Base-by-base conservation (phyloP, 495 filamentous ascomycete species). In the Tuber indicum region DNA sequence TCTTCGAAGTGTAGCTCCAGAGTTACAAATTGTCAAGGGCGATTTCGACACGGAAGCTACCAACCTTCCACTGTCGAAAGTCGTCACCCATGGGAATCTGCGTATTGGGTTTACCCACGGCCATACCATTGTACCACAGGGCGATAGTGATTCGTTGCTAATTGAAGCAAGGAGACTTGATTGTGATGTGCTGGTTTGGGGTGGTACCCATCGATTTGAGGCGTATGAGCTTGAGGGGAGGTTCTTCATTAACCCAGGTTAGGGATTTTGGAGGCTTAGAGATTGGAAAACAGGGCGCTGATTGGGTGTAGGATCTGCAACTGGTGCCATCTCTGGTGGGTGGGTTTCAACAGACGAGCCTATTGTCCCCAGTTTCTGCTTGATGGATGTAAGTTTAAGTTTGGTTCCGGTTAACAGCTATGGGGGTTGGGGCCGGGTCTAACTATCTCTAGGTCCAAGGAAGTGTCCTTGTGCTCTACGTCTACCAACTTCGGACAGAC, bases 151-250 rank as follows among this genome's bases (percentile, higher is more conserved):
- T 85, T 88, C 92, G 32, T 86, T 99, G 73, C 86, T 99, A 73
- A 97, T 97, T 76, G 94, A 96, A 75, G 96, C 96, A 42, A 91
- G 96, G 77, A 93, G 95, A 84, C 91, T 99, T 87, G 96, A 98
- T 83, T 96, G 98, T 26, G 96, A 99, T 86, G 93, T 99, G 70
- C 86, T 99, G 74, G 90, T 97, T 79, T 99, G 94, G 94, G 96
- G 94, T 69, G 96, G 96, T n/a, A 97, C 95, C 21, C 95, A 98
- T 86, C 88, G 90, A 19, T 99, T 99, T 84, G 96, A 99, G 86
- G 97, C 96, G 44, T 99, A 97, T 83, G 96, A 99, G 87, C 91
- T 98, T 86, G 96, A 98, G 87, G 96, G 96, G 73, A 93, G 96
- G 84, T 99, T 99, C 87, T 99, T 99, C 85, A 91, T 99, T 69